Evolutionary conservation across 2,329 filamentous ascomycete genomes (phyloP).

Genomic region (Neophaeococcomyces mojaviensis): DNA sequence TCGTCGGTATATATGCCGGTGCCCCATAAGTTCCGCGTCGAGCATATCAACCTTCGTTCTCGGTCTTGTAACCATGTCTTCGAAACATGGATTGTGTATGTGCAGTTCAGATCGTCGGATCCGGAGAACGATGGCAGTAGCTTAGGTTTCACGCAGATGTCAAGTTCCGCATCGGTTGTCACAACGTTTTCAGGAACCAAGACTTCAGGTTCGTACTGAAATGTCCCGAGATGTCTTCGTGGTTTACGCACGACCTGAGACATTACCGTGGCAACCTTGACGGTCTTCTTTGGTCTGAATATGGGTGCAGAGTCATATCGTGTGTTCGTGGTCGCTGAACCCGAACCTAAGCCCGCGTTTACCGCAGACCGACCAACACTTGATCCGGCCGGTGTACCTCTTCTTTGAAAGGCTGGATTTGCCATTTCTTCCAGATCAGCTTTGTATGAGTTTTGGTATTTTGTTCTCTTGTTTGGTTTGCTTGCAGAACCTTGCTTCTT

Average conservation of each 20-base stretch:
- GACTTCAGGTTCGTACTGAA: constrained; percentile 67
- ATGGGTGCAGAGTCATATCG: constrained; percentile 38
- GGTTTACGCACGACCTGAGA: constrained; percentile 63
- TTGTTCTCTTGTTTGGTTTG: constrained; percentile 18
- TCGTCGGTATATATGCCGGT: constrained; percentile 94
- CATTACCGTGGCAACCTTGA: constrained; percentile 64
- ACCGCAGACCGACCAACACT: constrained; percentile 11
- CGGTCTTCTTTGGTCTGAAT: constrained; percentile 51
- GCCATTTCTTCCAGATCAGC: constrained; percentile 18
- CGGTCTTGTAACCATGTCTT: constrained; percentile 63
- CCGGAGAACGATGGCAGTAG: constrained; percentile 62
- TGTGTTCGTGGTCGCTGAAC: background rate
- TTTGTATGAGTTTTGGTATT: constrained; percentile 22
- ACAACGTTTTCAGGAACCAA: constrained; percentile 30
- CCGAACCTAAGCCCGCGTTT: constrained; percentile 11
- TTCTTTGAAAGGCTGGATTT: background rate
- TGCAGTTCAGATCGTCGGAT: constrained; percentile 75
- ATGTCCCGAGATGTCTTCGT: constrained; percentile 74
- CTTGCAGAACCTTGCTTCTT: constrained; percentile 12
- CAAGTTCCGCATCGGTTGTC: constrained; percentile 43
- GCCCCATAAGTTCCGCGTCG: constrained; percentile 77
- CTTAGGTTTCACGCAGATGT: constrained; percentile 55
- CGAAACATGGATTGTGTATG: constrained; percentile 79
- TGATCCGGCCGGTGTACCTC: constrained; percentile 12
- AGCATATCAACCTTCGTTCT: constrained; percentile 75